Evolutionary conservation across 2,329 filamentous ascomycete species (phyloP).

Genomic region (Trichothecium sympodiale): DNA sequence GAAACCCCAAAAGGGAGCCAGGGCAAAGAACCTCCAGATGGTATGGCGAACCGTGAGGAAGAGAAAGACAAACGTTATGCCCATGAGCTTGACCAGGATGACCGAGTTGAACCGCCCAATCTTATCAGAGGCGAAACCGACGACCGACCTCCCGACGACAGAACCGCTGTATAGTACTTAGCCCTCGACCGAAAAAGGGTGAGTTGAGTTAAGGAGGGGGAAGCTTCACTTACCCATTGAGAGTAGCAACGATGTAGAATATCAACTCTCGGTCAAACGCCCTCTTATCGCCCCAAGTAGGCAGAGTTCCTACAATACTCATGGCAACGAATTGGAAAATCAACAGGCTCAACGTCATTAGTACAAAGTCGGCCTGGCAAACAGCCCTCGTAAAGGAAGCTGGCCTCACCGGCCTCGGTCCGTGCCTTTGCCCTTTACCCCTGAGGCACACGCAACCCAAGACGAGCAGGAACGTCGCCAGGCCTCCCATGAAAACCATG

Average conservation of each 20-base stretch:
- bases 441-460: neutral
- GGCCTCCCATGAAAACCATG: slow-evolving; percentile 2
- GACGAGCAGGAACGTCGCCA: slow-evolving; percentile 1
- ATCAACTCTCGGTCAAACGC: slow-evolving; percentile 2
- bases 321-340: slow-evolving; percentile 4
- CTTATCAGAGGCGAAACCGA: slow-evolving; percentile 2
- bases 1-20: slow-evolving; percentile 5
- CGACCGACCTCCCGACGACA: slow-evolving; percentile 2
- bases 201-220: too few species aligned
- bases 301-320: slow-evolving; percentile 5
- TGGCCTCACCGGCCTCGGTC: neutral
- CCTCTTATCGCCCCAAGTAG: slow-evolving; percentile 2
- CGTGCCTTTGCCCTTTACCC: neutral
- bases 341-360: slow-evolving; percentile 4
- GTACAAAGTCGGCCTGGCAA: slow-evolving; percentile 2
- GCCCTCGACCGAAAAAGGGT: too few species aligned
- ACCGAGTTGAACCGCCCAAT: slow-evolving; percentile 7
- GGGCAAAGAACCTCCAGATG: slow-evolving; percentile 2
- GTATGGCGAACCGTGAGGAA: slow-evolving; percentile 3
- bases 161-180: slow-evolving; percentile 5
- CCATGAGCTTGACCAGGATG: slow-evolving; percentile 2
- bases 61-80: slow-evolving; percentile 2
- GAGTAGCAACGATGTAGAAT: slow-evolving; percentile 5
- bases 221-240: slow-evolving; percentile 4
- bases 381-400: neutral